Evolutionary conservation across 202 grass and related monocot species (phyloP), one percentile per base, ranked within the genome.

Genomic region (Setaria italica): DNA sequence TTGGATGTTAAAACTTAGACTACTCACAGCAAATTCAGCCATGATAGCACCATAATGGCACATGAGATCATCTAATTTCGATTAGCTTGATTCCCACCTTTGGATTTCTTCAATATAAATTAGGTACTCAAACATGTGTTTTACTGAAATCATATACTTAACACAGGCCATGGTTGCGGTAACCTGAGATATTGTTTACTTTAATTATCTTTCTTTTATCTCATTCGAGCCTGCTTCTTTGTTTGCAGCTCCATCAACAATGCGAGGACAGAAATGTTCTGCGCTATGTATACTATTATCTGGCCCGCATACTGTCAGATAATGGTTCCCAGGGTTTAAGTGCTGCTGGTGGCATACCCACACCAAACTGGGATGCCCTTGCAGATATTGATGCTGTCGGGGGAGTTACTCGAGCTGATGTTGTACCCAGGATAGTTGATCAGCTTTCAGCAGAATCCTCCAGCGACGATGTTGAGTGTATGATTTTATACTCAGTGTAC

Each of bases 281-380:
- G 69, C 90, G 97, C 39, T 99, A 99, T 85, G 93, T 99, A 15
- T 99, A 99, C 90, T 99, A 99, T 79, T 99, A 99, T 90, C 87
- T 99, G 82, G 94, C 97, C 14, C 93, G 94, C 65, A 99, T 99
- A 79, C 91, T 99, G 90, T 94, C 97, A 83, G 97, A 99, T 82
- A 96, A 91, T 87, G 94, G 94, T 76, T 84, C 97, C 60, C 97
- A 96, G 74, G 93, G 97, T 88, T 94, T 92, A 89, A 99, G 92
- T 88, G 86, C 93, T 89, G 80, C 90, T 69, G 97, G 97, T 92
- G 97, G 97, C 48, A 99, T 99, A 82, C 97, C 93, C 15, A 99
- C 97, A 11, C 97, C 97, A 25, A 99, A 99, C 83, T 99, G 97
- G 97, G 97, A 99, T 78, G 93, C 97, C 85, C 97, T 99, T 83